Base-by-base conservation (phyloP, 208 protist species). In the Trypanosoma platydactyli region DNA sequence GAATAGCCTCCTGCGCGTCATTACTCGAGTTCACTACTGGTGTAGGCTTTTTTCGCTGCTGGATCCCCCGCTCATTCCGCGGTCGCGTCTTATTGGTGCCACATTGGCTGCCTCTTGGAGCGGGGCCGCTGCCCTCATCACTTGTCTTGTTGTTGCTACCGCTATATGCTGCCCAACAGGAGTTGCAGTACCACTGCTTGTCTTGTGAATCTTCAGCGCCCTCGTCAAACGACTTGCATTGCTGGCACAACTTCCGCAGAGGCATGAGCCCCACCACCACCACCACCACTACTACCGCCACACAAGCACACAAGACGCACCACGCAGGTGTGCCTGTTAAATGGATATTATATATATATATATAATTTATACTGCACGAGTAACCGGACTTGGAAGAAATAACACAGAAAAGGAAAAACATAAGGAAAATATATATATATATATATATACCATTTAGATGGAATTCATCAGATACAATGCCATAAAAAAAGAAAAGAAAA, bases 221-320 rank as follows among this genome's bases (percentile, higher is more conserved):
- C 12, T 75, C 68, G 40, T 83, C 81, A 58, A 75, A 88, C n/a
- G 81, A 70, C 60, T 78, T 83, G 68, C 85, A 91, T 53, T 88
- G 60, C 13, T 77, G 68, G 53, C 85, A 91, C 29, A 83, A 53
- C 15, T 78, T 69, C 3, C 74, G 61, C 42, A 65, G 53, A 1
- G 73, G 66, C 71, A 76, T 73, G 64, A 9, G 9, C 33, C 33
- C 33, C 9, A n/a, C n/a, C n/a, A n/a, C n/a, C n/a, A n/a, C n/a
- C n/a, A n/a, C n/a, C n/a, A n/a, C 33, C 33, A 3, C 33, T 9
- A 9, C 33, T 38, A 9, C 33, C 3, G 5, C 5, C 33, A 38
- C 33, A 38, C 33, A 38, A 3, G 9, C 33, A 38, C 33, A 38
- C 33, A 38, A 38, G 9, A 38, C 33, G 33, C 33, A 38, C 33